phyloP scores from a whole-genome alignment of 352 stramenopile genomes.

The Globisporangium takayamanum region DNA sequence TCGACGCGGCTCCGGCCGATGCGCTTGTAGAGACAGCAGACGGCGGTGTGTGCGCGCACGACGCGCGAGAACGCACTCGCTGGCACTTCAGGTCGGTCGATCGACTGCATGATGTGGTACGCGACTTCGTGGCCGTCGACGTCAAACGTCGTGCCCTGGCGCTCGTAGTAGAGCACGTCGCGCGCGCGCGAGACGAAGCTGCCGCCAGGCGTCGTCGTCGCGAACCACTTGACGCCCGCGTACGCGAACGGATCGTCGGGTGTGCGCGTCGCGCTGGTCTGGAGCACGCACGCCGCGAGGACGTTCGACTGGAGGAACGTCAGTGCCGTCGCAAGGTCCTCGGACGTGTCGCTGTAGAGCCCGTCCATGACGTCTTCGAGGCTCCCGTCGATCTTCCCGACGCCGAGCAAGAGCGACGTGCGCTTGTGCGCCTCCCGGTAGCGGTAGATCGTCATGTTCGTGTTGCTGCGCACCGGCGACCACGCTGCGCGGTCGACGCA shows the following conservation, averaged over 20 bases:
- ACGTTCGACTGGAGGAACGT: conserved; percentile 25
- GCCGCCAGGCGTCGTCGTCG: conserved; percentile 19
- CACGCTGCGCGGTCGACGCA: conserved; percentile 7
- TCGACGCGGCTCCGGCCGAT: conserved; percentile 21
- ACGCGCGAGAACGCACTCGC: conserved; percentile 22
- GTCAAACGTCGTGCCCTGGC: conserved; percentile 26
- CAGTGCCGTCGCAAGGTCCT: conserved; percentile 22
- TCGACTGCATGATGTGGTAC: conserved; percentile 42
- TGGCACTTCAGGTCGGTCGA: conserved; percentile 33
- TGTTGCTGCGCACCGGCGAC: conserved; percentile 9
- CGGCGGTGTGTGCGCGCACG: conserved; percentile 26
- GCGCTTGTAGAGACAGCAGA: conserved; percentile 31
- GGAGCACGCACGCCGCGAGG: conserved; percentile 22
- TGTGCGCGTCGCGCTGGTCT: conserved; percentile 19
- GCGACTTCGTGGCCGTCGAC: conserved; percentile 24
- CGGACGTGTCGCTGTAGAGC: conserved; percentile 30
- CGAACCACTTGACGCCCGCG: conserved; percentile 41
- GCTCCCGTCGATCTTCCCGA: conserved; percentile 2
- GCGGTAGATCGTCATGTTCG: conserved; percentile 14
- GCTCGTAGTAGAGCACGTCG: conserved; percentile 37
- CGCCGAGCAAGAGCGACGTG: conserved; percentile 5
- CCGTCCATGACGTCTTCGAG: conserved; percentile 32
- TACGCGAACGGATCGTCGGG: conserved; percentile 29
- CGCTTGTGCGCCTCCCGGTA: conserved; percentile 5
- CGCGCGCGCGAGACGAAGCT: conserved; percentile 14